Evolutionary conservation across 2,329 filamentous ascomycete species (phyloP).

Genomic region (Allantophomopsis cytisporea): DNA sequence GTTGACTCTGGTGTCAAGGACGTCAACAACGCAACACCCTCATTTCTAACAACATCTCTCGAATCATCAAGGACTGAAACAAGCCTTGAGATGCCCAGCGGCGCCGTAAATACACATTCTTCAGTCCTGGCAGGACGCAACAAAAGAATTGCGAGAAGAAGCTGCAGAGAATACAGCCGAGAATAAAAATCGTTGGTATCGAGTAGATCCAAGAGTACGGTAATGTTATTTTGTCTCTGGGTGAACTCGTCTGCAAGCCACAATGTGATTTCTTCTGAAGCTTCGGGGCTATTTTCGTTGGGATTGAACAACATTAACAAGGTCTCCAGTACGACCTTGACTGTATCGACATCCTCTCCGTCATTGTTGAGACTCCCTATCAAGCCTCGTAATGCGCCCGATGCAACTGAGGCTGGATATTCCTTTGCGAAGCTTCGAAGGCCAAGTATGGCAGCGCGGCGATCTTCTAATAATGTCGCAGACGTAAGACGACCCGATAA

Average conservation of each 20-base stretch:
- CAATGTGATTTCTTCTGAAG: constrained; percentile 87
- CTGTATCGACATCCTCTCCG: constrained; percentile 88
- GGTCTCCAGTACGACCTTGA: constrained; percentile 90
- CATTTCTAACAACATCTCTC: constrained; percentile 78
- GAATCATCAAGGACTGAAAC: constrained; percentile 75
- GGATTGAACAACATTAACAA: constrained; percentile 80
- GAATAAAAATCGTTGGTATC: constrained; percentile 83
- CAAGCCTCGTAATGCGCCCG: constrained; percentile 76
- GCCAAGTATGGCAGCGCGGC: constrained; percentile 82
- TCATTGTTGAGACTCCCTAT: constrained; percentile 80
- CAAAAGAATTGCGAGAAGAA: constrained; percentile 73
- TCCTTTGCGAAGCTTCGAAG: constrained; percentile 93
- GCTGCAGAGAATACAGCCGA: constrained; percentile 78
- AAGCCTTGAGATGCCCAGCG: constrained; percentile 74
- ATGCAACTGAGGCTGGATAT: constrained; percentile 90
- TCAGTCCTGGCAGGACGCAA: constrained; percentile 85
- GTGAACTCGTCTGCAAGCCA: constrained; percentile 98
- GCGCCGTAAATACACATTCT: constrained; percentile 84
- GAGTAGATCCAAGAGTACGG: constrained; percentile 75
- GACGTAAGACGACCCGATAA: constrained; percentile 78
- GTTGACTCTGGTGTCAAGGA: constrained; percentile 75
- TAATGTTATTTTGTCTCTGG: constrained; percentile 93
- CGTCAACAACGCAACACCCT: constrained; percentile 75
- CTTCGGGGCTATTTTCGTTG: constrained; percentile 65
- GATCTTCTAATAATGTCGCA: constrained; percentile 85